Conservation (phyloP, 305 asterid species). For the Withania somnifera region DNA sequence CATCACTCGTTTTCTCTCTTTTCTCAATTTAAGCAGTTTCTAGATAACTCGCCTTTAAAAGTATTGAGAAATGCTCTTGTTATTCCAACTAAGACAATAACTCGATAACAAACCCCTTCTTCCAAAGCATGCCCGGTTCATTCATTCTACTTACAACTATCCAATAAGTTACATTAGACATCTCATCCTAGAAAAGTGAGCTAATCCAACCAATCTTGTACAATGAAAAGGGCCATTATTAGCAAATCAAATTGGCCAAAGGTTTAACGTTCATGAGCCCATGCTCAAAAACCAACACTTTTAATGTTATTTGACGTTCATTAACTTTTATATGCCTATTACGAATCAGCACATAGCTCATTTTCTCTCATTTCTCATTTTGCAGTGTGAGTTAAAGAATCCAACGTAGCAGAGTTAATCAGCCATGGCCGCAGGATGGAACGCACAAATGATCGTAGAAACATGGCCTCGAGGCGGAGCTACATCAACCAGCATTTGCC, state of each 20-base stretch:
- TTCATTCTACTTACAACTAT: neutral
- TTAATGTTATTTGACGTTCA: neutral
- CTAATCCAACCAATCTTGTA: too few relatives aligned
- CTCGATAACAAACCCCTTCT: neutral
- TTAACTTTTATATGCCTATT: neutral
- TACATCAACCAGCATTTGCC: constrained; percentile 53
- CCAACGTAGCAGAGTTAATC: constrained; percentile 68
- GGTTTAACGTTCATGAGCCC: too few relatives aligned
- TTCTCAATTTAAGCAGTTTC: neutral
- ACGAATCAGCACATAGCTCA: neutral
- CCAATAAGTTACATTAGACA: neutral
- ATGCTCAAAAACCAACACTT: neutral
- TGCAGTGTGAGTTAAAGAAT: constrained; percentile 47
- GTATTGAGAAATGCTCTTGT: neutral
- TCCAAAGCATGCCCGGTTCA: neutral
- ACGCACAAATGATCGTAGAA: constrained; percentile 60
- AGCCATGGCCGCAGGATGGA: constrained; percentile 98
- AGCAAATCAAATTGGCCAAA: too few relatives aligned
- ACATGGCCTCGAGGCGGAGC: constrained; percentile 68
- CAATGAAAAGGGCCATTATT: too few relatives aligned
- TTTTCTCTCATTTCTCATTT: neutral
- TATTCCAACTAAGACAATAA: neutral
- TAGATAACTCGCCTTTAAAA: neutral
- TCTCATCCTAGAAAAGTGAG: too few relatives aligned
- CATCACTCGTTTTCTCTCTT: too few relatives aligned